Evolutionary conservation across 2,329 filamentous ascomycete genomes (phyloP).

Genomic region (Cladosporium sp.): DNA sequence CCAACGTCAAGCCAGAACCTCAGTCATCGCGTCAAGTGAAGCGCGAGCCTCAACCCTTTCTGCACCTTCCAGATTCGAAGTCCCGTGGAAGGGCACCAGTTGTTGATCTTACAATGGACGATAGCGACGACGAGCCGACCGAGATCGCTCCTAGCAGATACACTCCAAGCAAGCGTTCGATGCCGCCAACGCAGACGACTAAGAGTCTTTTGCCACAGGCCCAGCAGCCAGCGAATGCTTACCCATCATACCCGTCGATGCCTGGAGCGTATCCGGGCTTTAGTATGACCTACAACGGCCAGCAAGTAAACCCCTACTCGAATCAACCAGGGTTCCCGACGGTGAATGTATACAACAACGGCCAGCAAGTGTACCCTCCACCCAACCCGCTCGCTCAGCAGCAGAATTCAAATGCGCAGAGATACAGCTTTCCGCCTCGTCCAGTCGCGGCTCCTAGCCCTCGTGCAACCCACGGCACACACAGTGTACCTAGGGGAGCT

Average conservation of each 20-base stretch:
- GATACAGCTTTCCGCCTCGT: neutral
- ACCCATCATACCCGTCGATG: constrained; percentile 25
- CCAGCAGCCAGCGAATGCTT: neutral
- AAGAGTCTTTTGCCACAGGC: neutral
- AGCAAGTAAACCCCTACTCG: neutral
- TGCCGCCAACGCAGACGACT: constrained; percentile 1
- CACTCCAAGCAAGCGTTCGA: constrained; percentile 27
- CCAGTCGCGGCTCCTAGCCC: neutral
- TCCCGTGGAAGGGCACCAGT: constrained; percentile 22
- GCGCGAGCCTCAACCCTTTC: neutral
- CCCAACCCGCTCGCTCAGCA: neutral
- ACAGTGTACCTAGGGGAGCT: neutral
- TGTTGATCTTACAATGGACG: constrained; percentile 37
- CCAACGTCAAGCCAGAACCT: constrained; percentile 3
- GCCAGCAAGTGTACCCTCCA: neutral
- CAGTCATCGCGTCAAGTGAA: neutral
- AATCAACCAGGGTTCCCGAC: neutral
- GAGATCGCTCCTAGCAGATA: constrained; percentile 32
- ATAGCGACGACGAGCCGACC: constrained; percentile 35
- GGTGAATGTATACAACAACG: neutral
- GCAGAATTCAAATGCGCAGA: neutral
- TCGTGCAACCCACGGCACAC: neutral
- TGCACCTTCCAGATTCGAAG: neutral
- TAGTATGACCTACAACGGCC: constrained; percentile 3
- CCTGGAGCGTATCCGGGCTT: constrained; percentile 29